A percentile compares a stretch with the other conserved stretches of the same genome.
Conservation (phyloP, 192 early-diverging fungal genomes). For the Coemansia asiatica region DNA sequence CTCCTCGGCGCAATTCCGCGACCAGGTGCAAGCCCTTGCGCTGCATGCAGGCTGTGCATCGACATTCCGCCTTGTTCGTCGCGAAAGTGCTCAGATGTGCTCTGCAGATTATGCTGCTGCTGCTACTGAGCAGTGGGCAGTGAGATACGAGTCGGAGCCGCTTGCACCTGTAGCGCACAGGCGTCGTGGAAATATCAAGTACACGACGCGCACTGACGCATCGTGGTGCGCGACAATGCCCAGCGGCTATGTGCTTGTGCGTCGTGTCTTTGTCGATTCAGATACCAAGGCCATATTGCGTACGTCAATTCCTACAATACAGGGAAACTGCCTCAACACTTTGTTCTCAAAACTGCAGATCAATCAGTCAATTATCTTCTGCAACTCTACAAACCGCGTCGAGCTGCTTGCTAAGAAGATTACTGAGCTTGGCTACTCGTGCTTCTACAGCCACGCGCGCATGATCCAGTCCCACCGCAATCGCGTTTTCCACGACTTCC, state of each 20-base stretch:
- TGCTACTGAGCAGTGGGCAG: conserved; percentile 17
- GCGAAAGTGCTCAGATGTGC: background rate
- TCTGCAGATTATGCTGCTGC: background rate
- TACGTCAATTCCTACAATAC: conserved; percentile 29
- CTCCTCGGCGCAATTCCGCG: background rate
- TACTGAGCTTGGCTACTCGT: conserved; percentile 99
- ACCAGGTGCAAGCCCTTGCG: conserved; percentile 10
- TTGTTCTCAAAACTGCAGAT: conserved; percentile 99
- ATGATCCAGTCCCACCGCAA: conserved; percentile 99
- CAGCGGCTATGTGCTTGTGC: conserved; percentile 34
- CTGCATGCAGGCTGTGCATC: conserved; percentile 12
- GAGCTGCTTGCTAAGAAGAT: conserved; percentile 99
- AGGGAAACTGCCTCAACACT: conserved; percentile 67
- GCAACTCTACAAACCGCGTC: conserved; percentile 98
- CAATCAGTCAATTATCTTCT: conserved; percentile 99
- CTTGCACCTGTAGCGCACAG: conserved; percentile 10
- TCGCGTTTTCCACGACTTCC: conserved; percentile 99
- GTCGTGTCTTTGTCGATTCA: conserved; percentile 11
- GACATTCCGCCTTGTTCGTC: background rate
- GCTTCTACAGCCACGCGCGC: conserved; percentile 98
- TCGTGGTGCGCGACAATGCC: conserved; percentile 43
- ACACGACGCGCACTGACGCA: conserved; percentile 19
- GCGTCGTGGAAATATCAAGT: conserved; percentile 20
- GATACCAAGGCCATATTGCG: conserved; percentile 11
- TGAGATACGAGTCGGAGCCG: conserved; percentile 13